A percentile compares a stretch with the other conserved stretches of the same genome.
These are phyloP conservation scores for Colletotrichum chrysophilum DNA, from an alignment of 2,329 filamentous ascomycete genomes.

Conservation along the genomic window DNA sequence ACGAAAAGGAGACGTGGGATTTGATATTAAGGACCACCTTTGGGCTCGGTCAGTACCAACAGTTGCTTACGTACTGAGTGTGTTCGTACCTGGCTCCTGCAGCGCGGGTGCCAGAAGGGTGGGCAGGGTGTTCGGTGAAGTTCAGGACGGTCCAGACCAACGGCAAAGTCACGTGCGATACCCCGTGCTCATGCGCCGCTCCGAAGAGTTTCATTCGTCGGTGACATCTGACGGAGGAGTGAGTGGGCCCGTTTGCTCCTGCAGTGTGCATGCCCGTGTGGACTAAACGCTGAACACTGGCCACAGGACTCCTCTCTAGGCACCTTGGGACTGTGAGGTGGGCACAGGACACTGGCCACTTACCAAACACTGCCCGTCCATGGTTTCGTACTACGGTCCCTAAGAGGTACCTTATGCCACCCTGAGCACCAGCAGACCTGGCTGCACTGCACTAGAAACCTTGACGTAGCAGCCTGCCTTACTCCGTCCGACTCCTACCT, in stretches of 20 bases:
- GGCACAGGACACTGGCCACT: slow-evolving; percentile 7
- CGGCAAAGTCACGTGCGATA: background rate
- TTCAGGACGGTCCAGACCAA: background rate
- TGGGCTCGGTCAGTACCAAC: background rate
- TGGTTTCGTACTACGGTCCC: background rate
- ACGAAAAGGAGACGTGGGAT: background rate
- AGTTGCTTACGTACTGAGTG: background rate
- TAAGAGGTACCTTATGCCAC: background rate
- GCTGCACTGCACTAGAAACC: slow-evolving; percentile 8
- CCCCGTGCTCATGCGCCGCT: background rate
- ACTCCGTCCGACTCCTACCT: slow-evolving; percentile 19
- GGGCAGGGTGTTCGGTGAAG: background rate
- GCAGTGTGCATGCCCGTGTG: background rate
- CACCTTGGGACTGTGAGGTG: background rate
- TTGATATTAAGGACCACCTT: background rate
- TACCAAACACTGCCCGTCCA: background rate
- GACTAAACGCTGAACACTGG: background rate
- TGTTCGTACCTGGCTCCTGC: background rate
- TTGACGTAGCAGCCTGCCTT: slow-evolving; percentile 23
- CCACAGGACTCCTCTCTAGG: background rate
- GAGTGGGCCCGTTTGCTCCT: slow-evolving; percentile 14
- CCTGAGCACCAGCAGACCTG: background rate
- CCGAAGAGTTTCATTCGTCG: slow-evolving; percentile 11
- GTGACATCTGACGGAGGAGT: background rate
- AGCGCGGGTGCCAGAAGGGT: background rate